A percentile compares a stretch with the other conserved stretches of the same genome.
These are phyloP conservation scores for Gaultheria prostrata DNA, from an alignment of 148 eudicot species.

Conservation along the genomic window DNA sequence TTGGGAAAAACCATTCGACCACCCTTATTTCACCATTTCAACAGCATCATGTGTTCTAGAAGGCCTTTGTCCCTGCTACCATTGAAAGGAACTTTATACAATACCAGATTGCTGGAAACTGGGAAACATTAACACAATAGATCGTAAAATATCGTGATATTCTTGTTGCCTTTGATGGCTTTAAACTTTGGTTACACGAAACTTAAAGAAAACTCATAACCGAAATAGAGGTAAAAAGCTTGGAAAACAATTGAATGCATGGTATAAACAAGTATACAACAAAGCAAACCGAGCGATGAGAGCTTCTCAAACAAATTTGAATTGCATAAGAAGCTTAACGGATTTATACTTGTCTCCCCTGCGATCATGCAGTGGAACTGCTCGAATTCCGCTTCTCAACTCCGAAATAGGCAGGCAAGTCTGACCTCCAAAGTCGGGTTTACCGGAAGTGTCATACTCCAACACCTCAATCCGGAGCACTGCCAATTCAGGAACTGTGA, in stretches of 20 bases:
- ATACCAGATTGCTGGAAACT: not conserved
- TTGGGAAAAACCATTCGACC: too few relatives aligned
- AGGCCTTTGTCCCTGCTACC: too few relatives aligned
- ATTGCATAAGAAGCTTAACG: constrained; percentile 48
- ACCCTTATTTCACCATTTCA: too few relatives aligned
- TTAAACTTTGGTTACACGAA: not conserved
- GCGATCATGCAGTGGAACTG: constrained; percentile 45
- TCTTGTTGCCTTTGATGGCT: not conserved
- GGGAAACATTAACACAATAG: not conserved
- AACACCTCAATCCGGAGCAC: constrained; percentile 49
- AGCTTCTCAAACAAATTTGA: constrained; percentile 27
- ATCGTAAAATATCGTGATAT: not conserved
- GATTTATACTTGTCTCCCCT: constrained; percentile 41
- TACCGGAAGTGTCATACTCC: constrained; percentile 37
- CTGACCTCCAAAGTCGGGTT: constrained; percentile 59
- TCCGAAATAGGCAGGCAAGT: constrained; percentile 61
- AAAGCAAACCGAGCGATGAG: not conserved
- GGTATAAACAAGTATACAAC: not conserved
- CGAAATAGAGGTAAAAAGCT: not conserved
- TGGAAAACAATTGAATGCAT: not conserved
- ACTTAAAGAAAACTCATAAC: not conserved
- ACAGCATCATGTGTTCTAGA: too few relatives aligned
- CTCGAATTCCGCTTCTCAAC: constrained; percentile 48
- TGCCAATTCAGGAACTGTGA: constrained; percentile 59
- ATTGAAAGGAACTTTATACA: too few relatives aligned